phyloP scores from a whole-genome alignment of 2,329 filamentous ascomycete genomes.

The Pseudogymnoascus sp. region DNA sequence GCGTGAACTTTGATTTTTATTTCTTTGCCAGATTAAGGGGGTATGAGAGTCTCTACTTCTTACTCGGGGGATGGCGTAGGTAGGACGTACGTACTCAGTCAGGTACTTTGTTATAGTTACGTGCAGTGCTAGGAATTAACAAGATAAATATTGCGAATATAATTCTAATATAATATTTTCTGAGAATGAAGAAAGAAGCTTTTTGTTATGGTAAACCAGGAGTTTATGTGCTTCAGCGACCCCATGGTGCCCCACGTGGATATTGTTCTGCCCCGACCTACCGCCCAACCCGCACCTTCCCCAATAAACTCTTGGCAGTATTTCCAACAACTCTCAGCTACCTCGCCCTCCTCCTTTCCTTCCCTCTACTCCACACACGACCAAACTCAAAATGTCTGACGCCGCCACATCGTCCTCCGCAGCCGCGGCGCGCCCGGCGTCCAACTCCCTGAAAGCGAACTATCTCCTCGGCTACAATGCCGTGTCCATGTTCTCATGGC shows the following conservation, averaged over 20 bases:
- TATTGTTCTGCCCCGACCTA: neutral
- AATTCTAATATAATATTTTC: conserved; percentile 6
- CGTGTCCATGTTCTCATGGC: conserved; percentile 69
- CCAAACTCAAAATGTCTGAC: neutral
- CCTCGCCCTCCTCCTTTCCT: neutral
- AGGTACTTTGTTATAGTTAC: conserved; percentile 8
- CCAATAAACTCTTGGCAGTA: neutral
- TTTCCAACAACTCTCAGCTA: neutral
- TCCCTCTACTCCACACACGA: neutral
- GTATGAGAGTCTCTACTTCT: neutral
- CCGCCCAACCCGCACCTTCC: conserved; percentile 1
- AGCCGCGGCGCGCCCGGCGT: conserved; percentile 10
- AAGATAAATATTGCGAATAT: conserved; percentile 7
- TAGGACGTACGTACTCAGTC: conserved; percentile 8
- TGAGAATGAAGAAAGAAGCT: neutral
- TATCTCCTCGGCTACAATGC: conserved; percentile 87
- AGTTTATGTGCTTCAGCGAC: neutral
- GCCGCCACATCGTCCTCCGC: neutral
- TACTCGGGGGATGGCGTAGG: neutral
- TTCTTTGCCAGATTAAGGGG: conserved; percentile 4
- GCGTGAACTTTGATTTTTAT: neutral
- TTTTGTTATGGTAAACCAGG: neutral
- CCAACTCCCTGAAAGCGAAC: conserved; percentile 42
- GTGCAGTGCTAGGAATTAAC: conserved; percentile 2
- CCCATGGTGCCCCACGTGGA: neutral